These are phyloP conservation scores for Penicillium sp. DNA, from an alignment of 2,329 filamentous ascomycete species.

Conservation along the genomic window DNA sequence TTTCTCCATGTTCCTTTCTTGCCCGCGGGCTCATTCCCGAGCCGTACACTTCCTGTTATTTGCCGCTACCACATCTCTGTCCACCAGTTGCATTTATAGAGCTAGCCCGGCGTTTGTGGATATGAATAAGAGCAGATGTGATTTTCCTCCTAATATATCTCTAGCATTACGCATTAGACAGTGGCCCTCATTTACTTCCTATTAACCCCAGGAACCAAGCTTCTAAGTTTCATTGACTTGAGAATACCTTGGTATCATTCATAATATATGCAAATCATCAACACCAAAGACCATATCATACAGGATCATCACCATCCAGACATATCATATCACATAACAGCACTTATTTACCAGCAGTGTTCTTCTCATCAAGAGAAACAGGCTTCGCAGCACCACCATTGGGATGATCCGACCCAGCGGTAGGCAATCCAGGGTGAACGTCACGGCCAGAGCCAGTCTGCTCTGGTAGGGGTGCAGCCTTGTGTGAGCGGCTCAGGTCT, in stretches of 20 bases:
- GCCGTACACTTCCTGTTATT: slow-evolving; percentile 18
- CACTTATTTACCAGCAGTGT: slow-evolving; percentile 11
- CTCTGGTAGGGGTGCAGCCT: slow-evolving; percentile 39
- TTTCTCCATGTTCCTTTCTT: slow-evolving; percentile 1
- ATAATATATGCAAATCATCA: not conserved
- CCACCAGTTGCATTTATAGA: slow-evolving; percentile 20
- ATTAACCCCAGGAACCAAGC: not conserved
- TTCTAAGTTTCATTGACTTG: not conserved
- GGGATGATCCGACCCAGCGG: slow-evolving; percentile 21
- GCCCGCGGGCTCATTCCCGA: slow-evolving; percentile 1
- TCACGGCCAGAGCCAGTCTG: slow-evolving; percentile 30
- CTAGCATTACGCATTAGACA: not conserved
- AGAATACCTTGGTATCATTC: not conserved
- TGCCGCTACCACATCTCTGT: slow-evolving; percentile 17
- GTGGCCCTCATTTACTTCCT: not conserved
- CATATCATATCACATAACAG: not conserved
- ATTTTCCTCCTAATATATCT: not conserved
- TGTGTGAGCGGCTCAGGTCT: slow-evolving; percentile 33
- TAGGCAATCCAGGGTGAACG: slow-evolving; percentile 27
- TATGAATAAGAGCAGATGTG: slow-evolving; percentile 1
- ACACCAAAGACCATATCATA: not conserved
- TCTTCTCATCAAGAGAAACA: slow-evolving; percentile 36
- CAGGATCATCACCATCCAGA: not conserved
- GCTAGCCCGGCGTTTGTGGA: slow-evolving; percentile 22
- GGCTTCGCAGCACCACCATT: slow-evolving; percentile 38